A percentile compares a stretch with the other conserved stretches of the same genome.
Conservation (phyloP, 352 stramenopile species). For the Phytopythium kandeliae region DNA sequence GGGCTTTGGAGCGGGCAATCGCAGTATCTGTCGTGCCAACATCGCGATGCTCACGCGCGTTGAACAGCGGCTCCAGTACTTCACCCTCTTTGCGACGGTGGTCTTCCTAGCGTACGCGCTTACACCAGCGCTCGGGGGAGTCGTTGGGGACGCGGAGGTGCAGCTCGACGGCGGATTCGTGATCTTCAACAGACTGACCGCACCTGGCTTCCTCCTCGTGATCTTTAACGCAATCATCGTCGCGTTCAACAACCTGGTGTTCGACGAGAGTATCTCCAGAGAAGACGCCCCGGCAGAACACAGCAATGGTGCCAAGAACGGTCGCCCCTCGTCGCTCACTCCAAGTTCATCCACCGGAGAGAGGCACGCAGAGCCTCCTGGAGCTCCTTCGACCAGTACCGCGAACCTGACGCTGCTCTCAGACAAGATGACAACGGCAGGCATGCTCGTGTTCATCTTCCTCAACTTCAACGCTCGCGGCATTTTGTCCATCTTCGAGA, state of each 20-base stretch:
- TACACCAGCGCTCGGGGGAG: conserved; percentile 47
- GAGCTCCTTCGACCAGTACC: no score
- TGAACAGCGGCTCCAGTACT: conserved; percentile 53
- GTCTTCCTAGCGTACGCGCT: conserved; percentile 72
- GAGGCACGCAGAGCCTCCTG: no score
- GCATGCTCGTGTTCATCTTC: conserved; percentile 57
- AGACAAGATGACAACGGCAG: conserved; percentile 26
- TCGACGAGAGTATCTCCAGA: conserved; percentile 36
- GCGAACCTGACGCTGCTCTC: conserved; percentile 21
- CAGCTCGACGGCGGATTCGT: conserved; percentile 27
- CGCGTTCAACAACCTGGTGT: conserved; percentile 34
- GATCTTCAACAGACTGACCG: conserved; percentile 55
- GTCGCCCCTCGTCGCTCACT: neutral
- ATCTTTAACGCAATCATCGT: conserved; percentile 43
- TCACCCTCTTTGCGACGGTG: conserved; percentile 60
- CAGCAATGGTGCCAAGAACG: neutral
- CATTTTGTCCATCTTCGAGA: conserved; percentile 69
- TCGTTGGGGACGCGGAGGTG: conserved; percentile 40
- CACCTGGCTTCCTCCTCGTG: conserved; percentile 48
- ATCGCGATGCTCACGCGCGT: conserved; percentile 54
- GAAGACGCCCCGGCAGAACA: conserved; percentile 26
- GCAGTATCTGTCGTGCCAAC: conserved; percentile 66
- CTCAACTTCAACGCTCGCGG: conserved; percentile 56
- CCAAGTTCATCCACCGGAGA: neutral
- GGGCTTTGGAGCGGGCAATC: conserved; percentile 65